Percentiles rank a stretch among this genome's conserved stretches.
Evolutionary conservation across 371 early-diverging fungal genomes (phyloP).

Genomic region (Mortierella sp.): DNA sequence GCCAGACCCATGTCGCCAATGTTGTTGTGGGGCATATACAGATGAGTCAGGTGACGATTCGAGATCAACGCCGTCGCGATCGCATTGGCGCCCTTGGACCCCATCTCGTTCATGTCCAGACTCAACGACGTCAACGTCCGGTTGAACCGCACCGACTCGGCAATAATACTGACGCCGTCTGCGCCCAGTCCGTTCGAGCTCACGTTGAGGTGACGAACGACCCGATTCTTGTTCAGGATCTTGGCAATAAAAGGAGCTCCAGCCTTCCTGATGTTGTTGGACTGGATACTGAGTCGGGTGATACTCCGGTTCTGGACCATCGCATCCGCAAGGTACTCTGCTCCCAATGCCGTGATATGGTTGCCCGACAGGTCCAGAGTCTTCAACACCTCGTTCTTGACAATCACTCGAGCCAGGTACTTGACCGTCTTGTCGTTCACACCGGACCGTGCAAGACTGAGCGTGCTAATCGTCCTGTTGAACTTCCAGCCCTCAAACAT

Average conservation of each 20-base stretch:
- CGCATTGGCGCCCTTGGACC: conserved; percentile 36
- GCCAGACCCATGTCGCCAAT: conserved; percentile 56
- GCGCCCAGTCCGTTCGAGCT: conserved; percentile 53
- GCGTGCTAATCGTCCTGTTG: conserved; percentile 49
- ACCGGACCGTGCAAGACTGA: conserved; percentile 49
- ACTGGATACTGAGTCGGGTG: conserved; percentile 45
- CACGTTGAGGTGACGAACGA: conserved; percentile 53
- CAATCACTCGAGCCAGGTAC: conserved; percentile 44
- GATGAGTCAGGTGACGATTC: conserved; percentile 58
- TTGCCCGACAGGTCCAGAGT: conserved; percentile 53
- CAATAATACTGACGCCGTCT: conserved; percentile 36
- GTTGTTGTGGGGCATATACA: conserved; percentile 59
- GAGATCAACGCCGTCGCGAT: conserved; percentile 44
- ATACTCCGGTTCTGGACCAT: conserved; percentile 47
- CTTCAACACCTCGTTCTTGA: conserved; percentile 51
- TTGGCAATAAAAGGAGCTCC: conserved; percentile 45
- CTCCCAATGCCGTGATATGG: conserved; percentile 47
- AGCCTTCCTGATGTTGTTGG: conserved; percentile 52
- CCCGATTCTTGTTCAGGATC: conserved; percentile 51
- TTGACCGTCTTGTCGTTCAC: conserved; percentile 58
- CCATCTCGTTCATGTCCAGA: conserved; percentile 59
- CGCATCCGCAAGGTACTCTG: conserved; percentile 47
- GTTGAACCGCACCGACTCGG: conserved; percentile 58
- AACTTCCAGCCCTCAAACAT: conserved; percentile 59
- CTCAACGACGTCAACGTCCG: conserved; percentile 50